Evolutionary conservation across 371 early-diverging fungal genomes (phyloP), one percentile per base, ranked within the genome.

Genomic region (Circinella umbellata): DNA sequence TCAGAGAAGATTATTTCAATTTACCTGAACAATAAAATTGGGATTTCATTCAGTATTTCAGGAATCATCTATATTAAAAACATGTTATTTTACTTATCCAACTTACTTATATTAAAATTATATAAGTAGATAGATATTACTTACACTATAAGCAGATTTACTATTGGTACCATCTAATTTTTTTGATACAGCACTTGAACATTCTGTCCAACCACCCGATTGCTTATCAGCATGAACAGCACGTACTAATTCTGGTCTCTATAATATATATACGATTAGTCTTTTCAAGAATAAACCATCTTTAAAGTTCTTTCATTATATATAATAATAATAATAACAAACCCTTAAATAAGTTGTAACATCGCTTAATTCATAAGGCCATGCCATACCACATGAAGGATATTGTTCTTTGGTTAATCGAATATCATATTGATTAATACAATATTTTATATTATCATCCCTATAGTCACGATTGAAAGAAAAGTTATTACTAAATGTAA

Each of bases 341-440:
- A 88, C 90, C 46, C 80, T 70, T 61, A 95, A 75, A 69, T 94
- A 95, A 3, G 57, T 55, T 15, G 78, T 86, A 65, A 93, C 88
- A 17, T 85, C 81, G 0, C 73, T 67, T 48, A 94, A 73, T 64
- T 90, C 91, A 61, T 87, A 74, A 1, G 95, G 95, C 95, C 95
- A 95, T 0, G 69, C 64, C 61, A 89, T 70, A 9, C 95, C 95
- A 71, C 95, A 95, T 0, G 78, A 79, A 3, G 90, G 90, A 59
- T 71, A 85, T 6, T 73, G 15, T 49, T 85, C 76, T 55, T 94
- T 93, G 38, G 76, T 75, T 11, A 91, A 61, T 42, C 96, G 88
- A 42, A 93, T 90, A 73, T 96, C 96, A 71, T 95, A 96, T 76
- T 89, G 86, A 73, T 96, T 96, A 37, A 93, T 69, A 74, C 96